Evolutionary conservation across 805 yeast species (phyloP).

Genomic region (Yarrowia keelungensis): DNA sequence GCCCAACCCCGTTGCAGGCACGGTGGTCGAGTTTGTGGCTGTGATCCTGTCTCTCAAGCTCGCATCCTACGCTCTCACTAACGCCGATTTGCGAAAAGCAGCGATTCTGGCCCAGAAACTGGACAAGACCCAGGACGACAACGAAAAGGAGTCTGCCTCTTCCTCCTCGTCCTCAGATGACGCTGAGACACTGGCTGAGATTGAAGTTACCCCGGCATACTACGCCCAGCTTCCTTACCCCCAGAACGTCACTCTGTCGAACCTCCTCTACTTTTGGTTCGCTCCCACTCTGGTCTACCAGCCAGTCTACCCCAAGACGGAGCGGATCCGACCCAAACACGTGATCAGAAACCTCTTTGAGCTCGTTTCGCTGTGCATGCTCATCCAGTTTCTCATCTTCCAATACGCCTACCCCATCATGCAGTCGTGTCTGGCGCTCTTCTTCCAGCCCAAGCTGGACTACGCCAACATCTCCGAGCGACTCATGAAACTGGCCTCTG

Average conservation of each 20-base stretch:
- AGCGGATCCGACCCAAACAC: slow-evolving; percentile 48
- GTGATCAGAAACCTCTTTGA: slow-evolving; percentile 51
- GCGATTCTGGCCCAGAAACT: slow-evolving; percentile 41
- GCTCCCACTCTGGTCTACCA: slow-evolving; percentile 59
- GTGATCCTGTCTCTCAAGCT: slow-evolving; percentile 54
- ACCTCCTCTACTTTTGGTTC: slow-evolving; percentile 53
- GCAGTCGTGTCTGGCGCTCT: slow-evolving; percentile 47
- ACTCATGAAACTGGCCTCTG: slow-evolving; percentile 52
- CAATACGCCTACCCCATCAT: slow-evolving; percentile 57
- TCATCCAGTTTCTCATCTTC: slow-evolving; percentile 52
- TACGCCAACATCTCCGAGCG: slow-evolving; percentile 50
- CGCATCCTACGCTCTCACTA: slow-evolving; percentile 55
- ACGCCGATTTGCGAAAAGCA: slow-evolving; percentile 54
- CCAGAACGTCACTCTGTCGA: slow-evolving; percentile 50
- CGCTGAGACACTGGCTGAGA: slow-evolving; percentile 41
- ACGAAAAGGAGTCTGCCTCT: slow-evolving; percentile 36
- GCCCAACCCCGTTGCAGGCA: slow-evolving; percentile 55
- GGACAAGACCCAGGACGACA: slow-evolving; percentile 15
- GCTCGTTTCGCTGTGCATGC: slow-evolving; percentile 48
- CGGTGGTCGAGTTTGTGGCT: slow-evolving; percentile 53
- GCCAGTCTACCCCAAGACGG: slow-evolving; percentile 56
- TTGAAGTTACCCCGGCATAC: slow-evolving; percentile 48
- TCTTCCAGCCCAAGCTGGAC: slow-evolving; percentile 32
- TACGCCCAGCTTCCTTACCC: slow-evolving; percentile 53
- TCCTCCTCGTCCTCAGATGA: slow-evolving; percentile 17